Evolutionary conservation across 441 rosid species (phyloP).

Genomic region (Heliophila coronopifolia): DNA sequence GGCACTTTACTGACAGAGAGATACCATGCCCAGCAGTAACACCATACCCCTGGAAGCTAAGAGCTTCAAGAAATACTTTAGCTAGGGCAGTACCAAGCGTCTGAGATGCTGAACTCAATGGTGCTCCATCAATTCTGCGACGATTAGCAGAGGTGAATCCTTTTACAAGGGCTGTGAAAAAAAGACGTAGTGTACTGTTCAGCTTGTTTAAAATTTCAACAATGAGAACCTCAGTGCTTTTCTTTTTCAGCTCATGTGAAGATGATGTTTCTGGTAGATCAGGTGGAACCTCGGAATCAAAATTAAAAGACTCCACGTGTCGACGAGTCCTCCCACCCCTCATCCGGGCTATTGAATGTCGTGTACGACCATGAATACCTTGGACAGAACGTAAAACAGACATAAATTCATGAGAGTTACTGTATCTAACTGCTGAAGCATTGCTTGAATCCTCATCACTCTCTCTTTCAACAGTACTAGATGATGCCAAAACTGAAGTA

Average conservation of each 20-base stretch:
- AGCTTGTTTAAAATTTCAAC: conserved; percentile 68
- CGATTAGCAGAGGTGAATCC: conserved; percentile 88
- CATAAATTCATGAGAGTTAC: conserved; percentile 73
- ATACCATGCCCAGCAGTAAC: conserved; percentile 51
- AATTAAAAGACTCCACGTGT: conserved; percentile 67
- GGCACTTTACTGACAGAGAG: conserved; percentile 72
- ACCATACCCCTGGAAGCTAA: conserved; percentile 68
- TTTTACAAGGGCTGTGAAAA: conserved; percentile 87
- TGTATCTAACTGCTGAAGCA: conserved; percentile 63
- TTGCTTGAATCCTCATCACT: conserved; percentile 67
- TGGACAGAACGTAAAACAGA: conserved; percentile 80
- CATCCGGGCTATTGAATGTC: conserved; percentile 77
- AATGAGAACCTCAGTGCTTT: conserved; percentile 68
- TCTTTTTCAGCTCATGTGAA: conserved; percentile 61
- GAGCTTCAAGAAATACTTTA: conserved; percentile 75
- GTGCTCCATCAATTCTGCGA: conserved; percentile 79
- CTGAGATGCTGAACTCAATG: conserved; percentile 75
- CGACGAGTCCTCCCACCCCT: conserved; percentile 90
- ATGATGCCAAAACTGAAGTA: conserved; percentile 50
- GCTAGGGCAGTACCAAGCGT: conserved; percentile 82
- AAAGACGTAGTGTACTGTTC: conserved; percentile 64
- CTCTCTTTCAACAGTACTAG: conserved; percentile 71
- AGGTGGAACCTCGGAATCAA: conserved; percentile 58
- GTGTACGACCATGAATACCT: conserved; percentile 71
- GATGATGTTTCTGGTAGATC: conserved; percentile 54